Conservation (phyloP, 1,284 basidiomycete genomes). For the Fomitopsis betulina region DNA sequence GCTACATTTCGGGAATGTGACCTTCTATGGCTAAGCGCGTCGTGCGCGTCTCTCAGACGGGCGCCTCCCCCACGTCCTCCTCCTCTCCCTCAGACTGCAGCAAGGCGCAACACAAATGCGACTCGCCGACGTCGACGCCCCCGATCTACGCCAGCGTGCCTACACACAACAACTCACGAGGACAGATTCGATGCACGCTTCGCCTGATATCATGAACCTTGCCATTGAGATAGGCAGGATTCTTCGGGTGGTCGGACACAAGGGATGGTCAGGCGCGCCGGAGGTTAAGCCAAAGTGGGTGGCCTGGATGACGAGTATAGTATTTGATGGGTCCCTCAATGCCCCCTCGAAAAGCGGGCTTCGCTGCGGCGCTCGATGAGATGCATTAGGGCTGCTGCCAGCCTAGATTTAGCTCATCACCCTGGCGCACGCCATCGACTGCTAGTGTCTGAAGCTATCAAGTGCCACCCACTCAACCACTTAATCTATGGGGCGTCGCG, state of each 20-base stretch:
- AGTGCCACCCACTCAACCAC: too few species aligned
- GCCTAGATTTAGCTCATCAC: too few species aligned
- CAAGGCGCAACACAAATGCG: neutral
- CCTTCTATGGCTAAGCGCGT: neutral
- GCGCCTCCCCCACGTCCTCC: neutral
- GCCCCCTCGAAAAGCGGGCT: neutral
- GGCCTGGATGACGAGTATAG: neutral
- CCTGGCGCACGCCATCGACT: too few species aligned
- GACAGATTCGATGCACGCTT: neutral
- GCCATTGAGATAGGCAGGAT: neutral
- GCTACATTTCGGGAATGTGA: neutral
- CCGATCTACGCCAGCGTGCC: neutral
- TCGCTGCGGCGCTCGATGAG: neutral
- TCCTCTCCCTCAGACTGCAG: too few species aligned
- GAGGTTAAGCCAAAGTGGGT: neutral
- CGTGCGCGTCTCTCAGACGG: neutral
- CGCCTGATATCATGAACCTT: neutral
- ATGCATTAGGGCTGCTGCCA: too few species aligned
- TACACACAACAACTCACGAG: neutral
- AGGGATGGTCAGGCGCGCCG: neutral
- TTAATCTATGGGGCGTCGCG: neutral
- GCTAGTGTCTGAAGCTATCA: too few species aligned
- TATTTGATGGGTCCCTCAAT: neutral
- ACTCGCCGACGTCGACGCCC: neutral
- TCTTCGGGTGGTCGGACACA: neutral